Conservation (phyloP, 2,329 filamentous ascomycete genomes). For the Xylaria sp. region DNA sequence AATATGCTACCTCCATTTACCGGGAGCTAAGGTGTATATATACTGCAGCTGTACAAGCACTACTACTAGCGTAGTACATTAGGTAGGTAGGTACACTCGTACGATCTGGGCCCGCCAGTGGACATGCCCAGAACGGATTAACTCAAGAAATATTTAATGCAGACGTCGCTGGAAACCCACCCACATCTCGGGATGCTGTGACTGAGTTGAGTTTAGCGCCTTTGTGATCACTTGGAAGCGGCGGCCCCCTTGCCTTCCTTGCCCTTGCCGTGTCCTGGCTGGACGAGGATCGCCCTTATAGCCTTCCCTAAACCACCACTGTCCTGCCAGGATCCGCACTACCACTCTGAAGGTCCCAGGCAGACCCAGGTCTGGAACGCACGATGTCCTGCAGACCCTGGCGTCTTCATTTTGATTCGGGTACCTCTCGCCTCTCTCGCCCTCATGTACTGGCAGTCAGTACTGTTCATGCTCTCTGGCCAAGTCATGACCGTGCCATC, state of each 20-base stretch:
- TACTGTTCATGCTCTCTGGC: slow-evolving; percentile 1
- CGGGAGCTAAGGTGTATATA: not conserved
- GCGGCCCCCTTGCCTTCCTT: slow-evolving; percentile 9
- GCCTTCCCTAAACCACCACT: slow-evolving; percentile 35
- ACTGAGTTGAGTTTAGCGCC: slow-evolving; percentile 23
- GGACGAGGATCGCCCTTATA: slow-evolving; percentile 25
- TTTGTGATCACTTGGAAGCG: slow-evolving; percentile 13
- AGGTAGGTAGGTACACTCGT: not conserved
- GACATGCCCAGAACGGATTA: slow-evolving; percentile 17
- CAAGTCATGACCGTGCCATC: slow-evolving; percentile 15
- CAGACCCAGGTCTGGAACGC: slow-evolving; percentile 37
- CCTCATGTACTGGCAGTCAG: too few species aligned
- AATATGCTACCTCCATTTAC: too few species aligned
- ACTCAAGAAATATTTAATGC: slow-evolving; percentile 14
- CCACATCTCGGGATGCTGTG: slow-evolving; percentile 16
- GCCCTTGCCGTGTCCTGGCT: too few species aligned
- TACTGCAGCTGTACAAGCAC: not conserved
- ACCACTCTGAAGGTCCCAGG: slow-evolving; percentile 27
- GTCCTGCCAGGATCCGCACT: slow-evolving; percentile 29
- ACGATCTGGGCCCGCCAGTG: not conserved
- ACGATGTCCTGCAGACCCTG: slow-evolving; percentile 36
- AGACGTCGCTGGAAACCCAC: slow-evolving; percentile 14
- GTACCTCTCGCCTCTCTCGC: slow-evolving; percentile 6
- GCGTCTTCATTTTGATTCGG: slow-evolving; percentile 36
- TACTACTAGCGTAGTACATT: not conserved